A percentile compares a stretch with the other conserved stretches of the same genome.
Evolutionary conservation across 2,329 filamentous ascomycete species (phyloP).

Genomic region (Phaeosphaeriaceae sp.): DNA sequence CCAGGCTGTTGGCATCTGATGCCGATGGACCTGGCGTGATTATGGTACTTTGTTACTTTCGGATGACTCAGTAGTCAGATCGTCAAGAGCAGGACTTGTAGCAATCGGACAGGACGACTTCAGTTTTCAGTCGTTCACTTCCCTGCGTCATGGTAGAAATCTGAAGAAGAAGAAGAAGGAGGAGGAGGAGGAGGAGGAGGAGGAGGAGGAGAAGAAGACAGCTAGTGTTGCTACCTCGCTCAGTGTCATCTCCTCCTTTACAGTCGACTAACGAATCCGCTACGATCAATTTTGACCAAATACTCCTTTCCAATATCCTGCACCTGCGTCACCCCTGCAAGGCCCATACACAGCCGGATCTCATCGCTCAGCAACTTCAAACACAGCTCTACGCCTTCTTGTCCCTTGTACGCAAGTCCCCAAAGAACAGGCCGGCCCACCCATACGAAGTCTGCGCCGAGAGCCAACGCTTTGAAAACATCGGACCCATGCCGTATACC

Average conservation of each 20-base stretch:
- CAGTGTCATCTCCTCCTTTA: no score
- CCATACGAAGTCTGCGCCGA: slow-evolving; percentile 89
- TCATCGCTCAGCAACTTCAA: slow-evolving; percentile 26
- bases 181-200: no score
- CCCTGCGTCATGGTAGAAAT: not conserved
- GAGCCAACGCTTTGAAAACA: slow-evolving; percentile 90
- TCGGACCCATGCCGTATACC: slow-evolving; percentile 88
- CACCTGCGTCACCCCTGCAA: slow-evolving; percentile 29
- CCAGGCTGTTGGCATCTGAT: not conserved
- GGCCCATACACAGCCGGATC: slow-evolving; percentile 31
- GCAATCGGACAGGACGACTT: not conserved
- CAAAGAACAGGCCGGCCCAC: slow-evolving; percentile 63
- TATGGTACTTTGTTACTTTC: not conserved
- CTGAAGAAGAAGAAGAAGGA: not conserved
- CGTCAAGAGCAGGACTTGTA: not conserved
- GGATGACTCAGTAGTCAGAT: not conserved
- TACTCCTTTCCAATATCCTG: slow-evolving; percentile 32
- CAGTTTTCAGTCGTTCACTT: not conserved
- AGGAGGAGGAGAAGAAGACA: no score
- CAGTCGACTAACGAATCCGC: slow-evolving; percentile 25
- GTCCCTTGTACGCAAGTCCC: slow-evolving; percentile 62
- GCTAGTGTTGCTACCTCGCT: no score
- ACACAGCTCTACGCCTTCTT: slow-evolving; percentile 29
- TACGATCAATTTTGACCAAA: slow-evolving; percentile 30
- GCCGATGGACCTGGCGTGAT: not conserved